Base-by-base conservation (phyloP, 371 early-diverging fungal genomes). In the Mortierella sp. region DNA sequence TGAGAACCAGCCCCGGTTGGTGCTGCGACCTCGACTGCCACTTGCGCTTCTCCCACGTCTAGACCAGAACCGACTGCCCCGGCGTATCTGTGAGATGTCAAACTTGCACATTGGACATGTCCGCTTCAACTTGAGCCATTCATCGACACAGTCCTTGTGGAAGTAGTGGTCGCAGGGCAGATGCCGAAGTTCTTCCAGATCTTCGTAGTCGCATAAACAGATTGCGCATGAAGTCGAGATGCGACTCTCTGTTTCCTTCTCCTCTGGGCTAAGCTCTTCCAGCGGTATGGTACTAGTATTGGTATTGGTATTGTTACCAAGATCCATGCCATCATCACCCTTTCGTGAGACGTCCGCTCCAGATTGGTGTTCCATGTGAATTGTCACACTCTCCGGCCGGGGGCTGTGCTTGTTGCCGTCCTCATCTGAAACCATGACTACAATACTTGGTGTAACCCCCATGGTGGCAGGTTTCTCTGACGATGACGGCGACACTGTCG, bases 61-160 rank as follows among this genome's bases (percentile, higher is more conserved):
- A 21, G 52, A 37, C 67, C 67, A 58, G 34, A 57, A 40, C 28
- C 39, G 55, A n/a, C 62, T 52, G 13, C 54, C 53, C 2, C 62
- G 65, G 16, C 31, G 51, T 16, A 22, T 37, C 24, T 45, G 41
- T 9, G 60, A 14, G 31, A 80, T 70, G 39, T 80, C 80, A 27
- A 51, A 56, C 41, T 74, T 74, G 62, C 83, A 83, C 41, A 81
- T 47, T 14, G 83, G 83, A 49, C 83, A 83, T 1, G 71, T 74
- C 39, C 79, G 50, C 58, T 80, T 80, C 40, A 79, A 55, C 46
- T 67, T 70, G 21, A 92, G 81, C 94, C 94, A 94, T 49, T 88
- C 82, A 79, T 96, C 95, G 8, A 96, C 88, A 72, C 96, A 96
- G 24, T 90, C 89, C 52, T 82, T 81, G 79, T 96, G 96, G 79